Evolutionary conservation across 176 grass and related monocot species (phyloP).

Genomic region (Triticum aestivum): IWGSC_CS_RefSeq_v2.1 NC_057799.1:100658260-100658759

Average conservation of each 20-base stretch:
- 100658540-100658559: constrained; percentile 60
- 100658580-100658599: constrained; percentile 85
- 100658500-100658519: constrained; percentile 11
- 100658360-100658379: constrained; percentile 65
- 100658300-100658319: constrained; percentile 66
- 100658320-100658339: constrained; percentile 75
- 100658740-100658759: constrained; percentile 91
- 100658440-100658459: background rate
- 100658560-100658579: constrained; percentile 91
- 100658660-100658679: constrained; percentile 76
- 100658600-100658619: constrained; percentile 82
- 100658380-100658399: constrained; percentile 68
- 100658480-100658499: background rate
- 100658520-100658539: constrained; percentile 30
- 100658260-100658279: constrained; percentile 44
- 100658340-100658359: constrained; percentile 59
- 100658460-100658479: constrained; percentile 5
- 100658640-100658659: constrained; percentile 77
- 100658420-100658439: constrained; percentile 26
- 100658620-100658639: constrained; percentile 90
- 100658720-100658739: constrained; percentile 31
- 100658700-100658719: constrained; percentile 29
- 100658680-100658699: background rate
- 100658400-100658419: constrained; percentile 5
- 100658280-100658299: constrained; percentile 36